These are phyloP conservation scores for Sarcodon sp. DNA, from an alignment of 768 basidiomycete species.

Conservation along the genomic window DNA sequence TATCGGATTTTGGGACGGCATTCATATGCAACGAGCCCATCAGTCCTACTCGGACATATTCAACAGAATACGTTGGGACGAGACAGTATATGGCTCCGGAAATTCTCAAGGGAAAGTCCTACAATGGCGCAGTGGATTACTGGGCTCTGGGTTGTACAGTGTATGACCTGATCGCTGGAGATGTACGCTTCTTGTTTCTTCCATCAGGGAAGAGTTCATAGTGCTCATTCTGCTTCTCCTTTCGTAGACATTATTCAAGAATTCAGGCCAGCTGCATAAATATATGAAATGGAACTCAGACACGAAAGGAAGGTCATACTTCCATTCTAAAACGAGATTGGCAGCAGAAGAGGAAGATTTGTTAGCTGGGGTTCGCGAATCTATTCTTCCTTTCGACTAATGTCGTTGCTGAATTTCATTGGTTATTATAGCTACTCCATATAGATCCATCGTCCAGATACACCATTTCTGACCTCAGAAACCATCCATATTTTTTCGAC, in stretches of 20 bases:
- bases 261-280: not conserved
- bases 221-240: not conserved
- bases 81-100: constrained; percentile 14
- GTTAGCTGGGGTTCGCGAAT: constrained; percentile 7
- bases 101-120: constrained; percentile 7
- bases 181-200: constrained; percentile 10
- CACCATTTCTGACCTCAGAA: constrained; percentile 5
- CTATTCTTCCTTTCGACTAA: not conserved
- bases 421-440: constrained; percentile 5
- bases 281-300: constrained; percentile 8
- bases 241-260: constrained; percentile 5
- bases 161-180: constrained; percentile 15
- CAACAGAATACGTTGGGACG: constrained; percentile 9
- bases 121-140: constrained; percentile 17
- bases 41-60: constrained; percentile 7
- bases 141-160: constrained; percentile 14
- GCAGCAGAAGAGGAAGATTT: constrained; percentile 7
- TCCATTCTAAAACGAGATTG: constrained; percentile 4
- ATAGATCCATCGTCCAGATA: constrained; percentile 5
- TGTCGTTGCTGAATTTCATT: not conserved
- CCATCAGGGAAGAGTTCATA: not conserved
- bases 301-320: constrained; percentile 6
- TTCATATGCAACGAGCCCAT: constrained; percentile 8
- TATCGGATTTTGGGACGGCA: constrained; percentile 15
- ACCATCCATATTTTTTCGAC: constrained; percentile 10